Conservation (phyloP, 805 yeast species). For the Nakazawaea populi region DNA sequence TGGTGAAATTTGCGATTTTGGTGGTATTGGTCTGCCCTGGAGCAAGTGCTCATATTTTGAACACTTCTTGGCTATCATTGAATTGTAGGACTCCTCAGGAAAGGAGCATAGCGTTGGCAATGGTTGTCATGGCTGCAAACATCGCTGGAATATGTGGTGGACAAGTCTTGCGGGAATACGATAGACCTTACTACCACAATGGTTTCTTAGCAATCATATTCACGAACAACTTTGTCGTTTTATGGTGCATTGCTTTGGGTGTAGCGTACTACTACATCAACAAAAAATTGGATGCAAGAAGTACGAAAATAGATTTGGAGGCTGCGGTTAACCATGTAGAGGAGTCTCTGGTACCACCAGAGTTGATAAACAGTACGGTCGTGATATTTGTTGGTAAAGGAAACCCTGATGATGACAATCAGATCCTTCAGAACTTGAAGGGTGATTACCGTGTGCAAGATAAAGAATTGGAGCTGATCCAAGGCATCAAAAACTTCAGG, state of each 20-base stretch:
- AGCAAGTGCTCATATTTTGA: conserved; percentile 10
- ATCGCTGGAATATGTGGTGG: conserved; percentile 17
- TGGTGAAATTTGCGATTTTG: conserved; percentile 7
- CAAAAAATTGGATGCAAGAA: neutral
- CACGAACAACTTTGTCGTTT: conserved; percentile 7
- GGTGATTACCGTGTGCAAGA: conserved; percentile 2
- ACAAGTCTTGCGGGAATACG: conserved; percentile 14
- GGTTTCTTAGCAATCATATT: conserved; percentile 12
- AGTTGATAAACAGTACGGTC: neutral
- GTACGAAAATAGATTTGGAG: neutral
- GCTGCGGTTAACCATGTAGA: neutral
- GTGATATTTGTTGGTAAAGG: conserved; percentile 8
- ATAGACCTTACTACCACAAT: conserved; percentile 13
- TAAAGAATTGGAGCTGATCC: neutral
- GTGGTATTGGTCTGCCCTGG: neutral
- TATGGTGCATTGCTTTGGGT: conserved; percentile 7
- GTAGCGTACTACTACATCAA: neutral
- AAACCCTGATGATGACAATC: neutral
- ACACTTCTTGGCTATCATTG: conserved; percentile 13
- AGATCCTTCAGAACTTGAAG: neutral
- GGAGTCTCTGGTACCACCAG: too few relatives aligned
- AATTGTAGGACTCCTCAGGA: conserved; percentile 12
- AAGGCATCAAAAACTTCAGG: neutral
- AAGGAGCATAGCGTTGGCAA: conserved; percentile 14
- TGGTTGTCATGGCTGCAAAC: conserved; percentile 15